A percentile compares a stretch with the other conserved stretches of the same genome.
These are phyloP conservation scores for Solanum peruvianum DNA, from an alignment of 257 asterid species.

Conservation along the genomic window DNA sequence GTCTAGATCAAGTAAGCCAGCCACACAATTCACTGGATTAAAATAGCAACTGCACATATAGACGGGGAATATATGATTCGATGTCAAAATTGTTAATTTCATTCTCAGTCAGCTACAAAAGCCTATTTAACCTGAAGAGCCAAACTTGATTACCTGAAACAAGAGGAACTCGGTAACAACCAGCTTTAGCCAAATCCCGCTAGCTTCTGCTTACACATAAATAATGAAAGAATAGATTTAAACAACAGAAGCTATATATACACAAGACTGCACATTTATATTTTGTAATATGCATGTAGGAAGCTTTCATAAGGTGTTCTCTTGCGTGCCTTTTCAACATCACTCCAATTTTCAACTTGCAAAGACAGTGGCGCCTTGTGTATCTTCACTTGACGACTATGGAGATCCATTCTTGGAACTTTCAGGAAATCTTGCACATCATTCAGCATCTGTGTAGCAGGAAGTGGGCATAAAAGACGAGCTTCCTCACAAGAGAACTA, in stretches of 20 bases:
- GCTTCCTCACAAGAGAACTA: background rate
- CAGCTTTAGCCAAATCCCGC: slow-evolving; percentile 31
- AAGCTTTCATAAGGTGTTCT: slow-evolving; percentile 65
- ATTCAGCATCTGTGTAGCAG: slow-evolving; percentile 46
- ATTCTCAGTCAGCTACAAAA: background rate
- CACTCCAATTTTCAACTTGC: slow-evolving; percentile 83
- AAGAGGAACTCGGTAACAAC: background rate
- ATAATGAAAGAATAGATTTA: slow-evolving; percentile 39
- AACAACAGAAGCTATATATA: slow-evolving; percentile 19
- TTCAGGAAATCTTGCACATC: slow-evolving; percentile 74
- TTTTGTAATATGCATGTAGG: slow-evolving; percentile 50
- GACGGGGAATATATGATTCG: background rate
- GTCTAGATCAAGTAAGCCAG: background rate
- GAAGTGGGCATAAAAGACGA: background rate
- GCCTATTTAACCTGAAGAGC: background rate
- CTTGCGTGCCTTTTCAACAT: slow-evolving; percentile 48
- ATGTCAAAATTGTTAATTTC: background rate
- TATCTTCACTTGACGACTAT: slow-evolving; percentile 87
- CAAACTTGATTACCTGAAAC: background rate
- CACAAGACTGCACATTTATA: slow-evolving; percentile 21
- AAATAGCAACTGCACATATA: background rate
- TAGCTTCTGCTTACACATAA: slow-evolving; percentile 35
- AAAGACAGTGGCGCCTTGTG: slow-evolving; percentile 65
- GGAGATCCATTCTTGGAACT: slow-evolving; percentile 53
- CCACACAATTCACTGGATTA: background rate